Evolutionary conservation across 129 eudicot genomes (phyloP), one percentile per base, ranked within the genome.

Genomic region (Calendula officinalis): DNA sequence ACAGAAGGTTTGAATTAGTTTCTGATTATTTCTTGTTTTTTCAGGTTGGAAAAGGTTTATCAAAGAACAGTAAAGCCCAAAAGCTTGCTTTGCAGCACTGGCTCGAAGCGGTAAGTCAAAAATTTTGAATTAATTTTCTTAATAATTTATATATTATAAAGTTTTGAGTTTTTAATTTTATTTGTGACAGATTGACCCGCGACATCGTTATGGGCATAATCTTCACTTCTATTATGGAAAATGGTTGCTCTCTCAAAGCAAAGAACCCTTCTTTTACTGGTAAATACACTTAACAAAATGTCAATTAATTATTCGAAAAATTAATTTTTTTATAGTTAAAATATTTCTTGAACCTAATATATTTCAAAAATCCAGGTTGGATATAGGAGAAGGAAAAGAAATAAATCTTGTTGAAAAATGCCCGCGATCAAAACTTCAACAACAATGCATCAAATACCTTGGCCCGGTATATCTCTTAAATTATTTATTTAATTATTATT

Each of bases 231-330:
- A 90, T 71, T 90, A 83, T 49, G 83, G 84, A 30, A 84, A 83
- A 67, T 90, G 97, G 97, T 38, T 74, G 45, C 47, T 66, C 32
- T 74, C 78, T 47, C 78, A 74, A 38, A 61, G 91, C 64, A 80
- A 76, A 75, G 74, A 90, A 67, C 97, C 95, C 10, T 90, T 90
- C 56, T 90, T 90, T 77, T 90, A 81, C 71, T 90, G 95, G 97
- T 86, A 68, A 71, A 52, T 52, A 60, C 13, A 54, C 37, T 30
- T 22, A 37, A 35, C 14, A 36, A 22, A 33, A 16, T 58, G 51
- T 60, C 8, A 39, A 43, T 15, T 57, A 33, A 30, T 55, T 33
- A 12, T 8, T 57, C 43, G 3, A 34, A 52, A 60, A 5, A 44
- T 8, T 8, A 5, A 67, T 5, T n/a, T n/a, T n/a, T 22, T 22